These are phyloP conservation scores for Kuraishia floccosa DNA, from an alignment of 805 yeast species.

Conservation along the genomic window DNA sequence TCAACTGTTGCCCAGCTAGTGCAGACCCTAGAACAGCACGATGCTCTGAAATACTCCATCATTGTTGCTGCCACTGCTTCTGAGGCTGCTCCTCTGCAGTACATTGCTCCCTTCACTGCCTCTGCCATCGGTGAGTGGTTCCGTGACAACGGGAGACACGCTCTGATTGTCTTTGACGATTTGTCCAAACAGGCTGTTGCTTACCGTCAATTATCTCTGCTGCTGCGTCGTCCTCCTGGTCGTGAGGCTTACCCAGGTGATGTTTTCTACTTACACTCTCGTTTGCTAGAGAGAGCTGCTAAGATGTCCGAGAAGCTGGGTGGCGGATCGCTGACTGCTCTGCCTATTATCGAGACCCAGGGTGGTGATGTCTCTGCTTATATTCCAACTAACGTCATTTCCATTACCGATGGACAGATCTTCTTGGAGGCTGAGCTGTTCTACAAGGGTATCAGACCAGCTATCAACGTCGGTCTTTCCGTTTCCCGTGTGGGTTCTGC, in stretches of 20 bases:
- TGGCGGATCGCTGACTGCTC: conserved; percentile 91
- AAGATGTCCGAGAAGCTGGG: conserved; percentile 86
- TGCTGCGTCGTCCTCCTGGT: conserved; percentile 96
- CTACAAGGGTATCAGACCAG: conserved; percentile 99
- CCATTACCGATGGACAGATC: conserved; percentile 96
- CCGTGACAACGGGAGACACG: conserved; percentile 99
- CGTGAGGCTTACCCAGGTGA: conserved; percentile 97
- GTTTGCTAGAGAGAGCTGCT: conserved; percentile 95
- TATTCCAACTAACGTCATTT: conserved; percentile 96
- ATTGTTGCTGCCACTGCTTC: conserved; percentile 99
- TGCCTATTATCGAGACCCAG: conserved; percentile 95
- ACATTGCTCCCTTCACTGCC: conserved; percentile 99
- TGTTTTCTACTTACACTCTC: conserved; percentile 91
- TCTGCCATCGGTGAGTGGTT: conserved; percentile 99
- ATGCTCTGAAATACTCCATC: conserved; percentile 95
- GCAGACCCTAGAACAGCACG: conserved; percentile 96
- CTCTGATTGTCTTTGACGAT: conserved; percentile 94
- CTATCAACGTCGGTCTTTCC: conserved; percentile 98
- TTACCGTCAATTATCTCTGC: conserved; percentile 97
- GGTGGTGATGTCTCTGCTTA: conserved; percentile 99
- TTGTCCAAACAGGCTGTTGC: conserved; percentile 99
- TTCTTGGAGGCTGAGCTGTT: conserved; percentile 99
- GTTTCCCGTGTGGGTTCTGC: conserved; percentile 99
- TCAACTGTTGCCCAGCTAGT: conserved; percentile 99
- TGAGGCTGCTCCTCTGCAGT: conserved; percentile 99